Base-by-base conservation (phyloP, 345 rosid species). In the Kandelia obovata region DNA sequence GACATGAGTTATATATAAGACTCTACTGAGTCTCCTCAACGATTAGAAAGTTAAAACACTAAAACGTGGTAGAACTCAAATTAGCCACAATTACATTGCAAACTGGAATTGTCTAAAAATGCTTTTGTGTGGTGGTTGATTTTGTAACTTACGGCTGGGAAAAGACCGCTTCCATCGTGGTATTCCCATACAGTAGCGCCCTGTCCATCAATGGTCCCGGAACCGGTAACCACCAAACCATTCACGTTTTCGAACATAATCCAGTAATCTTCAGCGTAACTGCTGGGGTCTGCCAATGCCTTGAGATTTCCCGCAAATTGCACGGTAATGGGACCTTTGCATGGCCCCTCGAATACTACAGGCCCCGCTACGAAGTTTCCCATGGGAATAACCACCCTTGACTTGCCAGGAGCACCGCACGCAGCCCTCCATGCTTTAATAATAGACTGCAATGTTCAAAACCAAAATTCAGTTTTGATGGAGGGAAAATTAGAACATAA, bases 201-300 rank as follows among this genome's bases (percentile, higher is more conserved):
- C 68, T 85, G 89, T 69, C 95, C 97, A 37, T 91, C 89, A 8
- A 89, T 49, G 17, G 73, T 74, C 57, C 97, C 95, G 10, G 75
- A 72, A 0, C 97, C 97, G 51, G 80, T 79, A 57, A 91, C 65
- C 5, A 78, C 67, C 51, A 85, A 65, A 34, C 89, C 87, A 37
- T 82, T 26, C 5, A 88, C 68, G 17, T 68, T n/a, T 21, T 88
- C 80, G 70, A 91, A 91, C 30, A 65, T 65, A 58, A 91, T 55
- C 90, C 95, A 88, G 15, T 43, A 77, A 64, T 73, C 77, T 25
- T 75, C 79, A 11, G 74, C 43, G 43, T 75, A 69, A n/a, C 6
- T 35, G 39, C 62, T 76, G n/a, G 64, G 35, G 70, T 82, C 83
- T 1, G 80, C 26, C 8, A 43, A 25, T 2, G 84, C 85, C 39